phyloP scores from a whole-genome alignment of 2,329 filamentous ascomycete genomes.

The Ophiostoma populinum region DNA sequence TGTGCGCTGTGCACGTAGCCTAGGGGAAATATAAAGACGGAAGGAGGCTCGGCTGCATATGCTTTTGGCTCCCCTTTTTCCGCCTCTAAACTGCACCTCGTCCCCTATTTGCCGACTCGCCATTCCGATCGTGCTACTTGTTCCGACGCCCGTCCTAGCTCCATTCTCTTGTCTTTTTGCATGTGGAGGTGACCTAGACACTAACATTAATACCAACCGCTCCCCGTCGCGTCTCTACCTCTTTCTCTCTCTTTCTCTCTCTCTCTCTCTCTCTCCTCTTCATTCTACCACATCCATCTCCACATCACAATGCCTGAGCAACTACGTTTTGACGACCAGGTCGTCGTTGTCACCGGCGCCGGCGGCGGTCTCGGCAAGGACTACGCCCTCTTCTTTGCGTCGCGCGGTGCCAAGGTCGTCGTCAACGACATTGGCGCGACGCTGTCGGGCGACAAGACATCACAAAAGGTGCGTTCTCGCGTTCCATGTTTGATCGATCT shows the following conservation, averaged over 20 bases:
- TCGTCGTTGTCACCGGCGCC: constrained; percentile 74
- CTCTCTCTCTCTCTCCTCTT: neutral
- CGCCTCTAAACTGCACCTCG: neutral
- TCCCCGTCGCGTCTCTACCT: neutral
- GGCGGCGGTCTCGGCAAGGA: constrained; percentile 68
- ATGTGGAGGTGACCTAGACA: constrained; percentile 6
- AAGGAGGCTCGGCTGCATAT: no score
- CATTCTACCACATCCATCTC: neutral
- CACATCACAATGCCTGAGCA: constrained; percentile 36
- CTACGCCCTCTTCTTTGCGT: constrained; percentile 80
- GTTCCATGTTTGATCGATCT: no score
- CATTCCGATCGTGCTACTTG: constrained; percentile 1
- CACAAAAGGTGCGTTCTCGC: no score
- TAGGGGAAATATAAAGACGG: no score
- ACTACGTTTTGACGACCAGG: constrained; percentile 73
- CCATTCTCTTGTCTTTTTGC: constrained; percentile 4
- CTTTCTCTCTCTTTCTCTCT: constrained; percentile 1
- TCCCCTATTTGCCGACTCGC: neutral
- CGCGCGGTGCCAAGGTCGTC: constrained; percentile 57
- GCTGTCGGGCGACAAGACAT: neutral
- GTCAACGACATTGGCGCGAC: constrained; percentile 64
- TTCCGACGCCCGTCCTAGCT: no score
- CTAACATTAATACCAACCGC: neutral
- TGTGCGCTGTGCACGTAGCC: no score
- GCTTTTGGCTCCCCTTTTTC: neutral